These are phyloP conservation scores for Dactylorhiza incarnata DNA, from an alignment of 106 monocot genomes.

Conservation along the genomic window DNA sequence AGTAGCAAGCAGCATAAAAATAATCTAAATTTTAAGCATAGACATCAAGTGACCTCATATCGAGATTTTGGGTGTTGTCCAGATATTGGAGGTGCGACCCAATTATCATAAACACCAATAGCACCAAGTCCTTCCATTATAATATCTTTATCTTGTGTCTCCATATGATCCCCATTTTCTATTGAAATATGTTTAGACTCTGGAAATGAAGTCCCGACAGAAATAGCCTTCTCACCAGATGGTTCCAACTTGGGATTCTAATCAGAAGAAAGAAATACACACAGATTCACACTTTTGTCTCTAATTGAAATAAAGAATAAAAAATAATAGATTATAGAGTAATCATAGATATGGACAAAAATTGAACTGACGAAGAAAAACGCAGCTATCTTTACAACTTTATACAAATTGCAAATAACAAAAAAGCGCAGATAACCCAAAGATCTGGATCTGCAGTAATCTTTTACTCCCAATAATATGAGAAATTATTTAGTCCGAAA, in stretches of 20 bases:
- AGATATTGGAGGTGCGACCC: conserved; percentile 76
- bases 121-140: conserved; percentile 74
- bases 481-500: too few relatives aligned
- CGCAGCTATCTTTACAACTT: not conserved
- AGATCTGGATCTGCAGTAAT: not conserved
- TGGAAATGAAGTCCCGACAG: conserved; percentile 27
- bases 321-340: not conserved
- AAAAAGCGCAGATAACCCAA: not conserved
- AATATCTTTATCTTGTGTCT: conserved; percentile 78
- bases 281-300: conserved; percentile 33
- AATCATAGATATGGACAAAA: not conserved
- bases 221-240: conserved; percentile 13
- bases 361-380: not conserved
- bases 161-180: conserved; percentile 61
- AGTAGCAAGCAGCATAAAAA: not conserved
- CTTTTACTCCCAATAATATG: too few relatives aligned
- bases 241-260: conserved; percentile 51
- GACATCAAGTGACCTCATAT: conserved; percentile 54
- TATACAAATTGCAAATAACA: not conserved
- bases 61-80: conserved; percentile 71
- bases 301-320: conserved; percentile 17
- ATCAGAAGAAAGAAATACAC: not conserved
- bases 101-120: conserved; percentile 70
- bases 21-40: not conserved
- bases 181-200: conserved; percentile 63